Evolutionary conservation across 169 alveolate species (phyloP).

Genomic region (Eimeria sp.): DNA sequence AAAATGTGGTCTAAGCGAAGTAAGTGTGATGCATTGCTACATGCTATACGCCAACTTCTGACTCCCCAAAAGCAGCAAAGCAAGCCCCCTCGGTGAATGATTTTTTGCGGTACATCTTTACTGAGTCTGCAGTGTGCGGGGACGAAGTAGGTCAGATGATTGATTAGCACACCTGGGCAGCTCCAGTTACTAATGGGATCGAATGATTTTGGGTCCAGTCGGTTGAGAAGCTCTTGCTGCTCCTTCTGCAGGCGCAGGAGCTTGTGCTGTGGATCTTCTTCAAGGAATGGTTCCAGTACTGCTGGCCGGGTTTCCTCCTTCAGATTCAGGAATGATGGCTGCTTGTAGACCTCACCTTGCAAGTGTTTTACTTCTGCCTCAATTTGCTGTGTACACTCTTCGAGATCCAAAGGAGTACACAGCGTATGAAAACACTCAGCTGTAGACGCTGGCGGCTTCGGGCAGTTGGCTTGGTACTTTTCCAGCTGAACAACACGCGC

Average conservation of each 20-base stretch:
- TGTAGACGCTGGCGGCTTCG: conserved; percentile 61
- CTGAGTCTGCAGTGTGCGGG: neutral
- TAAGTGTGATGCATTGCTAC: neutral
- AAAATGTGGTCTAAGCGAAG: neutral
- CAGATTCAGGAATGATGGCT: conserved; percentile 3
- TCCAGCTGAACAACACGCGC: conserved; percentile 41
- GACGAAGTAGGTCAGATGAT: neutral
- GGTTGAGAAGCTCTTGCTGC: conserved; percentile 31
- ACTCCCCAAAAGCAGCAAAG: neutral
- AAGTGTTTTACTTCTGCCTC: conserved; percentile 34
- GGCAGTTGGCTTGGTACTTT: conserved; percentile 65
- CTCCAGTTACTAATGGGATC: conserved; percentile 56
- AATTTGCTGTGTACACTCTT: neutral
- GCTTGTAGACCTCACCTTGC: conserved; percentile 13
- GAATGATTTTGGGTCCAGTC: neutral
- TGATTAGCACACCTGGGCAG: conserved; percentile 30
- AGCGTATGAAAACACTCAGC: conserved; percentile 23
- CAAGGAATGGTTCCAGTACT: too few species aligned
- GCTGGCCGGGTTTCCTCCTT: neutral
- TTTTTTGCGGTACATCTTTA: neutral
- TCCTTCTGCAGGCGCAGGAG: conserved; percentile 46
- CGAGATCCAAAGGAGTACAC: conserved; percentile 43
- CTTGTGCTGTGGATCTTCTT: conserved; percentile 48
- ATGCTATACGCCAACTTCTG: neutral
- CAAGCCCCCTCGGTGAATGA: neutral